Evolutionary conservation across 176 grass and related monocot genomes (phyloP), one percentile per base, ranked within the genome.

Genomic region (Bothriochloa decipiens): DNA sequence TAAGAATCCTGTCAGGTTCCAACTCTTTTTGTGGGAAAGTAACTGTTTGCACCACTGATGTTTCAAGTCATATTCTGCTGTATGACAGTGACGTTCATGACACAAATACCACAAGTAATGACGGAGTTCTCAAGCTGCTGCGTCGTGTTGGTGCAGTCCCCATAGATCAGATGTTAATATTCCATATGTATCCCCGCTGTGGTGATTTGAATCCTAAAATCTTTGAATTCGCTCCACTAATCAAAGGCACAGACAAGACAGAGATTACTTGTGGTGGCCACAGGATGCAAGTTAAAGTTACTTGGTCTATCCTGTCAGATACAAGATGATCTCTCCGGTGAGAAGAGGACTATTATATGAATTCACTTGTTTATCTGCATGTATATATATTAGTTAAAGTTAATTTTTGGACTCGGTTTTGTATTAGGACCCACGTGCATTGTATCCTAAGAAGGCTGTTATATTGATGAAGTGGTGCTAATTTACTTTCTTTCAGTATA

Each of bases 81-180:
- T 76, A 76, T 76, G 73, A 76, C 49, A 76, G 49, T 57, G 49
- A 22, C 36, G 1, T n/a, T 76, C 17, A 76, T 12, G 28, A 4
- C 4, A 2, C 72, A 55, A 55, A 35, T 75, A 35, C 8, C 20
- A 35, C 22, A 47, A 28, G 28, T 75, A 11, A 75, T 12, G 16
- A 75, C 4, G 35, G 27, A 52, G 47, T 75, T 53, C 11, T 75
- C 9, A 18, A 55, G 20, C 18, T 75, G 3, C 22, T 55, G 73
- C 73, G 49, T 55, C 73, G 73, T 35, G 73, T 75, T 16, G 28
- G 55, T 36, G 9, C 73, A 55, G 73, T 75, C 17, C 36, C 73
- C 3, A 18, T 3, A 57, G 47, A 75, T 22, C 47, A 55, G 72
- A 75, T 55, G 73, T 11, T 75, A 49, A 35, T 20, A 55, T 22